Conservation (phyloP, 805 yeast species). For the Jamesozyma spencerorum region DNA sequence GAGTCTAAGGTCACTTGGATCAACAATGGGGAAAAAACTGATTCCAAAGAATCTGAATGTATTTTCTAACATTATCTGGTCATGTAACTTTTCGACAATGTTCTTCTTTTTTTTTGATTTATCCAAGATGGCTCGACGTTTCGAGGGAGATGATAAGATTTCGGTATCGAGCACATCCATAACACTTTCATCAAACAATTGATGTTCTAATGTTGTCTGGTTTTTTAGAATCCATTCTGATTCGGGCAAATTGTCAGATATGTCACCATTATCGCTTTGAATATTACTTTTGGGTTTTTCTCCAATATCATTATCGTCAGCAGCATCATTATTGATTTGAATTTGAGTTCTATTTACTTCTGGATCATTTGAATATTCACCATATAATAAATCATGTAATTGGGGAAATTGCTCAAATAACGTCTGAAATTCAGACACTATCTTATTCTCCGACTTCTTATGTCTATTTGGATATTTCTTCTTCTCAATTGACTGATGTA, state of each 20-base stretch:
- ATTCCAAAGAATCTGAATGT: constrained; percentile 33
- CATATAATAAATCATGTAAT: constrained; percentile 13
- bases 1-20: constrained; percentile 25
- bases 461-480: neutral
- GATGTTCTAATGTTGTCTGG: constrained; percentile 16
- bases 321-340: neutral
- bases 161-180: constrained; percentile 17
- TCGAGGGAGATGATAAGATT: constrained; percentile 25
- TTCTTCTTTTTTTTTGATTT: neutral
- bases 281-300: neutral
- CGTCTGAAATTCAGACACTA: constrained; percentile 13
- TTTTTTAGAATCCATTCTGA: constrained; percentile 16
- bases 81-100: constrained; percentile 3
- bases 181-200: constrained; percentile 21
- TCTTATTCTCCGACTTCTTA: constrained; percentile 4
- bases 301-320: neutral
- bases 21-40: constrained; percentile 33
- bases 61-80: constrained; percentile 27
- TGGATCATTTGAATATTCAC: constrained; percentile 1
- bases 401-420: constrained; percentile 20
- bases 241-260: constrained; percentile 10
- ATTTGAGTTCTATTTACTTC: neutral
- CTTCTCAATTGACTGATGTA: constrained; percentile 6
- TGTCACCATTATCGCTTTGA: neutral
- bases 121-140: constrained; percentile 11